phyloP scores from a whole-genome alignment of 768 basidiomycete species.

The Gautieria morchelliformis region DNA sequence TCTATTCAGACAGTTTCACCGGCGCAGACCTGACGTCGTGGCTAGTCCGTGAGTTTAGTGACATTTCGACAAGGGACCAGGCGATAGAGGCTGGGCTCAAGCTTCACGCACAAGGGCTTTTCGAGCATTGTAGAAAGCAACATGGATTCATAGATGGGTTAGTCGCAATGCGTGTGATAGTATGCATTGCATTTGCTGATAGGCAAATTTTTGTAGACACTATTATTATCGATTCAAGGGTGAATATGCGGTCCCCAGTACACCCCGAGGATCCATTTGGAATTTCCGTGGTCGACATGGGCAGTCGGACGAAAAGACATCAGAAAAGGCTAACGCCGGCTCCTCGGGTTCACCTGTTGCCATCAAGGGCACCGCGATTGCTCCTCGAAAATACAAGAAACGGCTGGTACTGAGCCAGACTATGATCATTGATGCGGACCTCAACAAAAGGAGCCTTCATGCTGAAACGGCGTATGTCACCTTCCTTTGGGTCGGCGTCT shows the following conservation, averaged over 20 bases:
- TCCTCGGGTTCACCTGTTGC: not conserved
- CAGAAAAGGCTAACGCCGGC: not conserved
- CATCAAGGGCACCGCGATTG: slow-evolving; percentile 23
- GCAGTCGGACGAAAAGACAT: not conserved
- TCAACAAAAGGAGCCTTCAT: slow-evolving; percentile 33
- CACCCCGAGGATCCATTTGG: slow-evolving; percentile 35
- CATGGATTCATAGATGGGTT: slow-evolving; percentile 88
- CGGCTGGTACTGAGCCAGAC: slow-evolving; percentile 74
- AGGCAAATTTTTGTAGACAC: slow-evolving; percentile 37
- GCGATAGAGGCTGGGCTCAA: slow-evolving; percentile 71
- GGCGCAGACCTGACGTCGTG: slow-evolving; percentile 87
- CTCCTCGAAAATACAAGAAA: slow-evolving; percentile 42
- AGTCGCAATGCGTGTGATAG: slow-evolving; percentile 16
- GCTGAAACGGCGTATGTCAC: slow-evolving; percentile 26
- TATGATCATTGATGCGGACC: slow-evolving; percentile 86
- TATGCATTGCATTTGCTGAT: not conserved
- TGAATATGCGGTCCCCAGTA: slow-evolving; percentile 63
- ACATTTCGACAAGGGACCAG: slow-evolving; percentile 75
- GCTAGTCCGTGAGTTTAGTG: slow-evolving; percentile 85
- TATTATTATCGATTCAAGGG: slow-evolving; percentile 82
- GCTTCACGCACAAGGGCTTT: slow-evolving; percentile 71
- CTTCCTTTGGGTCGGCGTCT: slow-evolving; percentile 5
- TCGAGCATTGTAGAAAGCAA: slow-evolving; percentile 70
- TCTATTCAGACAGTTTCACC: slow-evolving; percentile 76
- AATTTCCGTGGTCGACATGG: not conserved